Evolutionary conservation across 495 filamentous ascomycete genomes (phyloP), one percentile per base, ranked within the genome.

Genomic region (Bacidia gigantensis): DNA sequence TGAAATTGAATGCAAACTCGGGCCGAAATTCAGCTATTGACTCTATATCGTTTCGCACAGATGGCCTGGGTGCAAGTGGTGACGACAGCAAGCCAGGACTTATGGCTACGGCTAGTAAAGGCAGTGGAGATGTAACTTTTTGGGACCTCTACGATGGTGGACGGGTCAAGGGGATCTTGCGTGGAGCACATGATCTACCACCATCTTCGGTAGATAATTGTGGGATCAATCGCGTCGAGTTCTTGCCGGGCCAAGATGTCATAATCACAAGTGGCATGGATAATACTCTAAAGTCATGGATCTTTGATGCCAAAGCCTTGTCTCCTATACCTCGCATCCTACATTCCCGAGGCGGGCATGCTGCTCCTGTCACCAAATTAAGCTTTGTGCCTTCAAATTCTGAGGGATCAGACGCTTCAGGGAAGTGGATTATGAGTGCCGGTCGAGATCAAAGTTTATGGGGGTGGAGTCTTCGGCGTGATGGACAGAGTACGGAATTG

Each of bases 111-210:
- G 81, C 81, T 11, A 82, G 80, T 11, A 64, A 68, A 26, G 69
- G 72, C 3, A 85, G 74, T 57, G 88, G 90, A 12, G 89, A 96
- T 68, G 77, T 97, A 40, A 94, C 86, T 1, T 77, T 99, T 54
- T 99, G 93, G 93, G 90, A 97, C 65, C 73, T 99, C 46, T 92
- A 95, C 57, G 73, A 84, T 18, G 89, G 87, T 1, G 87, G 88
- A 3, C 78, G 84, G 51, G 76, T 92, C 49, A 82, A 79, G 62
- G 89, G 89, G 20, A 72, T 89, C 11, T 74, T 97, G 23, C 81
- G 88, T 46, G 81, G 83, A 20, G 92, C 89, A 3, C 92, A 99
- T 64, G 82, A 84, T 59, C 78, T 84, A 11, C 80, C 83, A 2
- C 75, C 76, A 7, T 60, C 67, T 20, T 67, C 66, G 21, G 82